These are phyloP conservation scores for Colletotrichum echinochloae DNA, from an alignment of 2,329 filamentous ascomycete species.

Conservation along the genomic window DNA sequence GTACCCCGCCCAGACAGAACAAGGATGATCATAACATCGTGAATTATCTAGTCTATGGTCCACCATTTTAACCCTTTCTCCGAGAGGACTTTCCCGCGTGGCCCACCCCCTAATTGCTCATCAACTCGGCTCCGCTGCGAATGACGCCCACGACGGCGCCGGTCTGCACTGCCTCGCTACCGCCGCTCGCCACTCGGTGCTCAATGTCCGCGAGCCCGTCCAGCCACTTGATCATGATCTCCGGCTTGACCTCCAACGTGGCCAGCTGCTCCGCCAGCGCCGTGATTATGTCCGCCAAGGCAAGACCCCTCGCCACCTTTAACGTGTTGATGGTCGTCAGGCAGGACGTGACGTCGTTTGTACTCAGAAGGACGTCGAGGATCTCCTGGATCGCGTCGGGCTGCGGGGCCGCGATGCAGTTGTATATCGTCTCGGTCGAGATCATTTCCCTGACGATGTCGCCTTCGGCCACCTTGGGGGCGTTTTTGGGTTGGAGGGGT, in stretches of 20 bases:
- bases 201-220: constrained; percentile 93
- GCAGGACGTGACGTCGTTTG: constrained; percentile 89
- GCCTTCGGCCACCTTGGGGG: constrained; percentile 69
- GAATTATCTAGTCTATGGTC: constrained; percentile 18
- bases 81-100: neutral
- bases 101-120: constrained; percentile 47
- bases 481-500: constrained; percentile 72
- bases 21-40: constrained; percentile 32
- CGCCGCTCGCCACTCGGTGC: constrained; percentile 88
- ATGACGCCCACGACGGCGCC: constrained; percentile 93
- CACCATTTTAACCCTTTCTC: neutral
- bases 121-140: constrained; percentile 84
- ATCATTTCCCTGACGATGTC: constrained; percentile 79
- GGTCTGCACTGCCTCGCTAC: constrained; percentile 89
- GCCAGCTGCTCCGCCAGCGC: constrained; percentile 85
- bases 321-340: constrained; percentile 88
- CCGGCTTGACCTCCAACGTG: constrained; percentile 84
- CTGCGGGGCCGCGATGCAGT: constrained; percentile 95
- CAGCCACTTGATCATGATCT: constrained; percentile 92
- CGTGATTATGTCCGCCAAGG: constrained; percentile 93
- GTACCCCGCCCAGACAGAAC: neutral
- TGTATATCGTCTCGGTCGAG: constrained; percentile 96
- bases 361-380: constrained; percentile 83
- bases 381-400: constrained; percentile 90
- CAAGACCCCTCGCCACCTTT: constrained; percentile 87